These are phyloP conservation scores for Micromonas commoda DNA, from an alignment of 139 green algal genomes.

Conservation along the genomic window DNA sequence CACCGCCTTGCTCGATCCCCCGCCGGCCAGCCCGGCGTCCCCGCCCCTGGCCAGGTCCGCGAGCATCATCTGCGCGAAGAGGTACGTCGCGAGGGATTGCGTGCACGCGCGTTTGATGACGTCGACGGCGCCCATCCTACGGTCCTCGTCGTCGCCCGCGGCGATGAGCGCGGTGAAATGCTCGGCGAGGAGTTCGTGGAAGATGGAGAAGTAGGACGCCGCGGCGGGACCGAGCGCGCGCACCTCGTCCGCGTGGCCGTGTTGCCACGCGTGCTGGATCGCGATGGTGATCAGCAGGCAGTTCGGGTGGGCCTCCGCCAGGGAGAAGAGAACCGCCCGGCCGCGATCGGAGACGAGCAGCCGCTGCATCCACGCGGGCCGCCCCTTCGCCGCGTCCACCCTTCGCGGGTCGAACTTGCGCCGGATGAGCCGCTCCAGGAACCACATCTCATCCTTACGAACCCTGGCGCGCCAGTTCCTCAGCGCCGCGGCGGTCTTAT, in stretches of 20 bases:
- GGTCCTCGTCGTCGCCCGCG: neutral
- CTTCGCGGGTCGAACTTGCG: slow-evolving; percentile 2
- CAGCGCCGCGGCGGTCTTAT: neutral
- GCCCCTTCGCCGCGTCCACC: slow-evolving; percentile 6
- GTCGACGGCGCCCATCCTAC: neutral
- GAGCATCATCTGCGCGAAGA: slow-evolving; percentile 22
- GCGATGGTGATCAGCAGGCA: slow-evolving; percentile 13
- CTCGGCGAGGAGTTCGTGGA: slow-evolving; percentile 21
- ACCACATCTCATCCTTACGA: slow-evolving; percentile 7
- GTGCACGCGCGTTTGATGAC: neutral
- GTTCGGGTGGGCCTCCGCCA: slow-evolving; percentile 14
- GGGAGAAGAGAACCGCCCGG: slow-evolving; percentile 6
- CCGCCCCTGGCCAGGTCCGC: neutral
- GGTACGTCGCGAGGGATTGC: slow-evolving; percentile 7
- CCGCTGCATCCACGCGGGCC: neutral
- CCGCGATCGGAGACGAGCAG: slow-evolving; percentile 2
- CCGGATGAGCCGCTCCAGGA: neutral
- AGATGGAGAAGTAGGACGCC: slow-evolving; percentile 15
- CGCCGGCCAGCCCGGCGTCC: neutral
- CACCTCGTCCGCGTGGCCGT: neutral
- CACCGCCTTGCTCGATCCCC: neutral
- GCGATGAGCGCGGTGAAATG: neutral
- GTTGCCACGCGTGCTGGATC: slow-evolving; percentile 24
- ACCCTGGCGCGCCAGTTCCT: neutral
- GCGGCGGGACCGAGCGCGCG: slow-evolving; percentile 14